These are phyloP conservation scores for Soucietia sequanensis DNA, from an alignment of 805 yeast genomes.

Conservation along the genomic window DNA sequence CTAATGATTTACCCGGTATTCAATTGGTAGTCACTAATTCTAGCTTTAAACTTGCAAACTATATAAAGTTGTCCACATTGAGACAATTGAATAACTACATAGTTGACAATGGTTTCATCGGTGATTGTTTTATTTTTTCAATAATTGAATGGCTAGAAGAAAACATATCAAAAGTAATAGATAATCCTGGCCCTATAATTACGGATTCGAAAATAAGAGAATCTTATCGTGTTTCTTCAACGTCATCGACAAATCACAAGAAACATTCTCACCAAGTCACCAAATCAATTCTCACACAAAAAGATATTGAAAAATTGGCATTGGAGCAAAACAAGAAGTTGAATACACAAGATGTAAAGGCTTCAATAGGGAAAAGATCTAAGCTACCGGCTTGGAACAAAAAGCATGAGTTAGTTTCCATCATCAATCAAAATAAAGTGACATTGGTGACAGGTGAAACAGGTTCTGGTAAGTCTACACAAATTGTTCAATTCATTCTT, in stretches of 20 bases:
- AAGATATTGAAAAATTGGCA: slow-evolving; percentile 9
- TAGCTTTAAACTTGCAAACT: slow-evolving; percentile 61
- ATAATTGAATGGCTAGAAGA: slow-evolving; percentile 79
- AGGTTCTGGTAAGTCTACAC: slow-evolving; percentile 97
- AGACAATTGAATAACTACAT: slow-evolving; percentile 47
- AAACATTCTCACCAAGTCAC: background rate
- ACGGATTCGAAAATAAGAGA: too few relatives aligned
- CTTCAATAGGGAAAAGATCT: slow-evolving; percentile 44
- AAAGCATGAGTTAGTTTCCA: slow-evolving; percentile 50
- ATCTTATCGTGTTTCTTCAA: background rate
- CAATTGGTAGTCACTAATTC: slow-evolving; percentile 42
- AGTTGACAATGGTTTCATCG: slow-evolving; percentile 46
- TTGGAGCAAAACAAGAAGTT: slow-evolving; percentile 23
- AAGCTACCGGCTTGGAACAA: slow-evolving; percentile 84
- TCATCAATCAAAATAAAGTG: slow-evolving; percentile 59
- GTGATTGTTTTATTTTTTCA: slow-evolving; percentile 67
- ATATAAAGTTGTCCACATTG: slow-evolving; percentile 60
- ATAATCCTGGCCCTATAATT: slow-evolving; percentile 71
- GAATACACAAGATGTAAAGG: slow-evolving; percentile 30
- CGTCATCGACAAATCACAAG: slow-evolving; percentile 1
- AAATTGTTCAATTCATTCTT: slow-evolving; percentile 83
- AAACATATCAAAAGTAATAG: slow-evolving; percentile 54
- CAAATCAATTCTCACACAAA: background rate
- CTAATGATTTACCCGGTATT: slow-evolving; percentile 68
- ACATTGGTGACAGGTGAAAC: slow-evolving; percentile 93